A percentile compares a stretch with the other conserved stretches of the same genome.
Evolutionary conservation across 2,329 filamentous ascomycete genomes (phyloP).

Genomic region (Phoma sp.): DNA sequence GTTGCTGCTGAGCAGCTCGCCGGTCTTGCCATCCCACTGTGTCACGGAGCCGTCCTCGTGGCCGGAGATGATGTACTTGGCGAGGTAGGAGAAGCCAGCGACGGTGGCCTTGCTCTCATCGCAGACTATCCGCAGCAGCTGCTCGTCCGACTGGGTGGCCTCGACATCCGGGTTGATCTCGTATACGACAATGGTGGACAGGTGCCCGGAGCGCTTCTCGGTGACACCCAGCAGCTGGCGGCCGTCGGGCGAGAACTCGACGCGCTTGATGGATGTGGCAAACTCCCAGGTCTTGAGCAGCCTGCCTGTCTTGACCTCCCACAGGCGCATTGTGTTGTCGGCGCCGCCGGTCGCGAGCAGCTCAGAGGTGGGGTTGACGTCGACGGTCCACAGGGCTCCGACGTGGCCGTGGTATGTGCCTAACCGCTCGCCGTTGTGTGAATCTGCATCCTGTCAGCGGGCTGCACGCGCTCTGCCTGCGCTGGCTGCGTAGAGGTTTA

Average conservation of each 20-base stretch:
- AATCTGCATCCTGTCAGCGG: slow-evolving; percentile 54
- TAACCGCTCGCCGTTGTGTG: slow-evolving; percentile 96
- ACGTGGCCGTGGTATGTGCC: slow-evolving; percentile 95
- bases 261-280: slow-evolving; percentile 93
- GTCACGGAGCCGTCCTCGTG: slow-evolving; percentile 96
- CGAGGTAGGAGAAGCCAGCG: slow-evolving; percentile 93
- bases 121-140: slow-evolving; percentile 84
- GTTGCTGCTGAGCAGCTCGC: slow-evolving; percentile 80
- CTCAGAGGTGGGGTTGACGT: slow-evolving; percentile 90
- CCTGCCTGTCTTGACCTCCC: slow-evolving; percentile 93
- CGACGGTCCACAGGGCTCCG: slow-evolving; percentile 98
- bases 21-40: slow-evolving; percentile 89
- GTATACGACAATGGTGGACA: slow-evolving; percentile 92
- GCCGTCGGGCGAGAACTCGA: slow-evolving; percentile 96
- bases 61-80: slow-evolving; percentile 95
- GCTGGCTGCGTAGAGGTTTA: slow-evolving; percentile 13
- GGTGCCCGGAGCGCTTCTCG: slow-evolving; percentile 97
- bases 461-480: slow-evolving; percentile 4
- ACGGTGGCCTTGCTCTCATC: slow-evolving; percentile 94
- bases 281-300: slow-evolving; percentile 98
- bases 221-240: slow-evolving; percentile 90
- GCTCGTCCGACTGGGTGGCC: slow-evolving; percentile 85
- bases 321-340: slow-evolving; percentile 97
- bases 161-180: slow-evolving; percentile 86
- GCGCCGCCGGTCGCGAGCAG: slow-evolving; percentile 94